Percentiles rank a stretch among this genome's conserved stretches.
These are phyloP conservation scores for Tuber magnatum DNA, from an alignment of 495 filamentous ascomycete genomes.

Conservation along the genomic window DNA sequence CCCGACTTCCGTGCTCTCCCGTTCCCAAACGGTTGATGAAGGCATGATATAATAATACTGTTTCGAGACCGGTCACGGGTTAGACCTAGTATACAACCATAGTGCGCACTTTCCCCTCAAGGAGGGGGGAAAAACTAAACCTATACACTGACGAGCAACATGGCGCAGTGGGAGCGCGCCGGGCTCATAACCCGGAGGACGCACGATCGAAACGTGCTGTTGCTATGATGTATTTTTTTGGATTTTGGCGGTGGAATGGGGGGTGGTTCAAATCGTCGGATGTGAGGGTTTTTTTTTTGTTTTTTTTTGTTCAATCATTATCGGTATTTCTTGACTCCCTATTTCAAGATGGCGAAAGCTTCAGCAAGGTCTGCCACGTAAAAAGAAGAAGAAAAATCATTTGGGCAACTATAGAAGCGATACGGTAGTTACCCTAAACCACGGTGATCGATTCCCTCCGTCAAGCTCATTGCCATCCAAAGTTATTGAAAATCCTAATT, in stretches of 20 bases:
- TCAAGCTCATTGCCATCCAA: not conserved
- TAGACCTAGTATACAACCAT: not conserved
- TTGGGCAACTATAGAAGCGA: not conserved
- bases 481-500: not conserved
- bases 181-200: constrained; percentile 52
- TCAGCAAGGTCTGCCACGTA: not conserved
- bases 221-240: constrained; percentile 40
- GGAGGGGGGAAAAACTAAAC: not conserved
- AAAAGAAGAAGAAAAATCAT: not conserved
- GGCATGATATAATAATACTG: not conserved
- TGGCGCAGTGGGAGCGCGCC: constrained; percentile 44
- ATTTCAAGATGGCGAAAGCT: not conserved
- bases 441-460: not conserved
- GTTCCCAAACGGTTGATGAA: not conserved
- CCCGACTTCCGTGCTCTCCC: too few species aligned
- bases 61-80: not conserved
- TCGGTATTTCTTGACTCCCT: not conserved
- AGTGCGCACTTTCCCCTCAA: not conserved
- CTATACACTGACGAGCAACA: constrained; percentile 33
- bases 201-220: constrained; percentile 49
- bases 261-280: not conserved
- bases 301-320: not conserved
- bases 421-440: not conserved
- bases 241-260: not conserved
- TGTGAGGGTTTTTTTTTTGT: not conserved